Conservation (phyloP, 768 basidiomycete genomes). For the Imleria badia region DNA sequence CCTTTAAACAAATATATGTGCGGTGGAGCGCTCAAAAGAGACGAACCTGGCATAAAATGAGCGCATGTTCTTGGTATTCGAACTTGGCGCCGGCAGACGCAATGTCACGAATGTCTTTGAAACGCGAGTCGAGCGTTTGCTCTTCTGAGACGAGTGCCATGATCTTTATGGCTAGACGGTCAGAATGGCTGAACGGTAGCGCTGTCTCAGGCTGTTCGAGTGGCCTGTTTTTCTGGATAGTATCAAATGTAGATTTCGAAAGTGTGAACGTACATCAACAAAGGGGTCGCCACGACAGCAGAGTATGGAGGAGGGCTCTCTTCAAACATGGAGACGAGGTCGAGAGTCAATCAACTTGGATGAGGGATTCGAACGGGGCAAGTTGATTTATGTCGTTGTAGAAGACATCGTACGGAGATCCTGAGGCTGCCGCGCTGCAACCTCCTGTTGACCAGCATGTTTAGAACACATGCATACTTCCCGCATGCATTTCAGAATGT, state of each 20-base stretch:
- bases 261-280: neutral
- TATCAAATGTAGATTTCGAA: neutral
- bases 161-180: constrained; percentile 1
- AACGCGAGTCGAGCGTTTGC: constrained; percentile 5
- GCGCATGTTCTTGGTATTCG: constrained; percentile 7
- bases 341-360: neutral
- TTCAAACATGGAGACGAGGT: constrained; percentile 1
- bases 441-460: too few relatives aligned
- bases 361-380: neutral
- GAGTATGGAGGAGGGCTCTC: constrained; percentile 20
- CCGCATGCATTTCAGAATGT: too few relatives aligned
- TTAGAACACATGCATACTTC: too few relatives aligned
- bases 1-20: too few relatives aligned
- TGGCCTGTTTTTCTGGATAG: neutral
- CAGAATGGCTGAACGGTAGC: constrained; percentile 14
- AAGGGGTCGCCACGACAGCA: neutral
- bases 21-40: too few relatives aligned
- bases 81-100: constrained; percentile 3
- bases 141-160: constrained; percentile 15
- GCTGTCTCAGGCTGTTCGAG: neutral
- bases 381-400: neutral
- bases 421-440: too few relatives aligned
- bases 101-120: constrained; percentile 13
- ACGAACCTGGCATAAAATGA: constrained; percentile 14
- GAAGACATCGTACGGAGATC: neutral